phyloP scores from a whole-genome alignment of 345 rosid species.

The Populus alba region DNA sequence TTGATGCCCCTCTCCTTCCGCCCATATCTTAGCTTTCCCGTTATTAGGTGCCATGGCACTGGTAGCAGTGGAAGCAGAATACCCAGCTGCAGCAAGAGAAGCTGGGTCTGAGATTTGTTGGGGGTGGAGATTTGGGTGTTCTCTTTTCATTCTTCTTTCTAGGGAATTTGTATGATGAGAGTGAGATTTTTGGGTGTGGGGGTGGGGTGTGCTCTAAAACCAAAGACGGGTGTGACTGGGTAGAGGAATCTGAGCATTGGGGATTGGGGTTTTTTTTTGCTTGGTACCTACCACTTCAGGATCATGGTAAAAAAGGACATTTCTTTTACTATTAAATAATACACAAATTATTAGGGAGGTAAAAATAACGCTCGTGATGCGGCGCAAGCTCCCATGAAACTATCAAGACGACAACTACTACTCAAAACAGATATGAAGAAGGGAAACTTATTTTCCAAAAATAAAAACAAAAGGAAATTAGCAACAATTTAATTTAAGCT shows the following conservation, averaged over 20 bases:
- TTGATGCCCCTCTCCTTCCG: conserved; percentile 25
- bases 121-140: conserved; percentile 37
- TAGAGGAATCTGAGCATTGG: conserved; percentile 45
- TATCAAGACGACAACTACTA: conserved; percentile 23
- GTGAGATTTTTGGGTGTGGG: conserved; percentile 2
- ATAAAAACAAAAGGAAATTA: neutral
- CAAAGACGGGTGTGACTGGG: conserved; percentile 22
- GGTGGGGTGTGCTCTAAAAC: conserved; percentile 19
- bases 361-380: conserved; percentile 42
- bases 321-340: neutral
- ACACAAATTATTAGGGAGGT: neutral
- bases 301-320: conserved; percentile 11
- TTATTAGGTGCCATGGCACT: neutral
- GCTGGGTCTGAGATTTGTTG: conserved; percentile 10
- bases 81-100: neutral
- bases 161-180: neutral
- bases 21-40: conserved; percentile 52
- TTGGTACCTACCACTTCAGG: conserved; percentile 35
- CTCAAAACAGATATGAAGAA: conserved; percentile 43
- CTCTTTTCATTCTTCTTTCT: conserved; percentile 47
- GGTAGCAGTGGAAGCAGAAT: neutral
- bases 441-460: neutral
- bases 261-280: conserved; percentile 34
- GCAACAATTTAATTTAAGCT: too few relatives aligned
- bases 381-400: conserved; percentile 49